Percentiles rank a stretch among this genome's conserved stretches.
Conservation (phyloP, 2,329 filamentous ascomycete genomes). For the Myriosclerotinia curreyana region DNA sequence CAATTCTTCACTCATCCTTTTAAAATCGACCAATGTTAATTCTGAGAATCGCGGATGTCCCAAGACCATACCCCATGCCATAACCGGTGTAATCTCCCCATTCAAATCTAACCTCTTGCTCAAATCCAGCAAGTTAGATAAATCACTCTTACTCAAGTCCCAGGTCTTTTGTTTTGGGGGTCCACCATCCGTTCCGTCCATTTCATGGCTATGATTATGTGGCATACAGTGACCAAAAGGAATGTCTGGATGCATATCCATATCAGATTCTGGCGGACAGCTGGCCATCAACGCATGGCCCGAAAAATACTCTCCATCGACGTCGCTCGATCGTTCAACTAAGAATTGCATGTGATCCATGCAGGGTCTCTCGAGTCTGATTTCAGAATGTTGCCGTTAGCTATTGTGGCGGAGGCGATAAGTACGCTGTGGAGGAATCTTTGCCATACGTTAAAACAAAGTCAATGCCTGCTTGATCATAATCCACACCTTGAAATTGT, state of each 20-base stretch:
- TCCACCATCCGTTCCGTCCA: not conserved
- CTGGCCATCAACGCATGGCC: slow-evolving; percentile 94
- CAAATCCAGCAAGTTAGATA: slow-evolving; percentile 78
- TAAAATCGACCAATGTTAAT: slow-evolving; percentile 66
- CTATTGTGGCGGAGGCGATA: slow-evolving; percentile 61
- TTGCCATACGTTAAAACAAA: slow-evolving; percentile 83
- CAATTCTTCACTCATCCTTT: slow-evolving; percentile 69
- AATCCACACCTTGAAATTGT: slow-evolving; percentile 54
- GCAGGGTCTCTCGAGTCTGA: slow-evolving; percentile 86
- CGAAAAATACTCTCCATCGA: slow-evolving; percentile 63
- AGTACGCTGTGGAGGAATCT: slow-evolving; percentile 58
- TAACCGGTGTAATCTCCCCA: slow-evolving; percentile 90
- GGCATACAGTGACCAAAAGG: slow-evolving; percentile 49
- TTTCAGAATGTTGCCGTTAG: slow-evolving; percentile 42
- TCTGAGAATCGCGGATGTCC: slow-evolving; percentile 66
- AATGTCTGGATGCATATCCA: slow-evolving; percentile 49
- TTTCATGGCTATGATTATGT: slow-evolving; percentile 19
- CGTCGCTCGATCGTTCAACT: slow-evolving; percentile 56
- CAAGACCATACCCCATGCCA: slow-evolving; percentile 85
- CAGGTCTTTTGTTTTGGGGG: slow-evolving; percentile 59
- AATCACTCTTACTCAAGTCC: slow-evolving; percentile 71
- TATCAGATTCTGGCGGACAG: slow-evolving; percentile 61
- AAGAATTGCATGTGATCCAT: slow-evolving; percentile 86
- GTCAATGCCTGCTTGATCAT: slow-evolving; percentile 82
- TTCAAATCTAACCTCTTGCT: slow-evolving; percentile 80